phyloP scores from a whole-genome alignment of 306 rosid genomes.

The Sicyos edulis region DNA sequence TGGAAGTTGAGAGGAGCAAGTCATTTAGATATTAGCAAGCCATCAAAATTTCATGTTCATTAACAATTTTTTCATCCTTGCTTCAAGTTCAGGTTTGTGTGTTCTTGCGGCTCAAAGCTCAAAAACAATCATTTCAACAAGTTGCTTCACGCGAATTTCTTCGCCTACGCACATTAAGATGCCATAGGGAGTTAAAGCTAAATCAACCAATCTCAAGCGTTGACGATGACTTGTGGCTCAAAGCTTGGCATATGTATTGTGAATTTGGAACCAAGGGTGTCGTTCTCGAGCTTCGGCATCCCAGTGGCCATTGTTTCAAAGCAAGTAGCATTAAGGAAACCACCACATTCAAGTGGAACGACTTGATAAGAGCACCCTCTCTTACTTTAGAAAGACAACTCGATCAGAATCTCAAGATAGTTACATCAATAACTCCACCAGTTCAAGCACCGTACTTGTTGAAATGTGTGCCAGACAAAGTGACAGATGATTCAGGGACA shows the following conservation, averaged over 20 bases:
- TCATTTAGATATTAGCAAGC: background rate
- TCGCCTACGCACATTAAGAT: slow-evolving; percentile 54
- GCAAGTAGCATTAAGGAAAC: slow-evolving; percentile 42
- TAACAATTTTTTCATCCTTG: background rate
- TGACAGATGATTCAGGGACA: slow-evolving; percentile 83
- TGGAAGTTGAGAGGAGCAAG: background rate
- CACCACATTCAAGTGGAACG: slow-evolving; percentile 60
- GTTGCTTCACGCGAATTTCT: slow-evolving; percentile 36
- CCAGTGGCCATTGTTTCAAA: slow-evolving; percentile 53
- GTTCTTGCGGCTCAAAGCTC: slow-evolving; percentile 45
- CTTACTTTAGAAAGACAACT: slow-evolving; percentile 53
- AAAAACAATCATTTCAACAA: slow-evolving; percentile 38
- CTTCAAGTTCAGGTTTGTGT: slow-evolving; percentile 55
- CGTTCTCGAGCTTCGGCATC: slow-evolving; percentile 39
- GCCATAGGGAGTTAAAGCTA: slow-evolving; percentile 73
- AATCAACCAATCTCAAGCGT: slow-evolving; percentile 46
- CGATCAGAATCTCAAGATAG: slow-evolving; percentile 40
- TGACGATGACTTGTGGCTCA: slow-evolving; percentile 48
- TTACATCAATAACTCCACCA: slow-evolving; percentile 75
- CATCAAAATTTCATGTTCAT: background rate
- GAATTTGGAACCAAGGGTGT: slow-evolving; percentile 92
- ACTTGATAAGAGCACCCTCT: slow-evolving; percentile 66
- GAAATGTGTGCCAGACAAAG: slow-evolving; percentile 85
- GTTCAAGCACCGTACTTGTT: slow-evolving; percentile 82
- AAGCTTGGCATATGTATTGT: slow-evolving; percentile 84